These are phyloP conservation scores for Mycena belliarum DNA, from an alignment of 768 basidiomycete genomes.

Conservation along the genomic window DNA sequence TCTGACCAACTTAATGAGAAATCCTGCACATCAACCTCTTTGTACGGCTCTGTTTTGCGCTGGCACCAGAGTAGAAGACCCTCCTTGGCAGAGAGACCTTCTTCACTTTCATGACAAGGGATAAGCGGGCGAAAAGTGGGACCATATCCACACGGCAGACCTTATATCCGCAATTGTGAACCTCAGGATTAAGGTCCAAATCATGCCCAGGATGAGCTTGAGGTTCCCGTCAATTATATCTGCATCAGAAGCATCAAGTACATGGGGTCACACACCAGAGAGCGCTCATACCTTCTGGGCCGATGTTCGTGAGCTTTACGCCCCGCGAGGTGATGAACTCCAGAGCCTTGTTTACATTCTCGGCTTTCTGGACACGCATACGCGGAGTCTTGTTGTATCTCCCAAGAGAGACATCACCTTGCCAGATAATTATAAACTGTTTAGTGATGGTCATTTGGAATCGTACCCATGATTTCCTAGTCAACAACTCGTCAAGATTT, in stretches of 20 bases:
- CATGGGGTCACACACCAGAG: not conserved
- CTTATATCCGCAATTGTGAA: slow-evolving; percentile 99
- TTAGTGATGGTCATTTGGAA: not conserved
- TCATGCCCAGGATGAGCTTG: slow-evolving; percentile 98
- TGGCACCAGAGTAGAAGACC: slow-evolving; percentile 98
- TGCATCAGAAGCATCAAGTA: slow-evolving; percentile 30
- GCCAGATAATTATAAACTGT: not conserved
- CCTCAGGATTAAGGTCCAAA: slow-evolving; percentile 96
- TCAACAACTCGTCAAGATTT: not conserved
- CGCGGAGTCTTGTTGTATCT: slow-evolving; percentile 87
- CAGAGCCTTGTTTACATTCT: slow-evolving; percentile 96
- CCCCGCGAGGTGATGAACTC: slow-evolving; percentile 94
- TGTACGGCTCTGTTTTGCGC: slow-evolving; percentile 89
- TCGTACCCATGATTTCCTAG: slow-evolving; percentile 94
- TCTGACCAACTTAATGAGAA: slow-evolving; percentile 94
- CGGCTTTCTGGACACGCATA: slow-evolving; percentile 95
- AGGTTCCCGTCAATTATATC: slow-evolving; percentile 99
- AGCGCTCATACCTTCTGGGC: slow-evolving; percentile 74
- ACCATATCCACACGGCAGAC: slow-evolving; percentile 44
- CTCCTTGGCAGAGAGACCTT: slow-evolving; percentile 98
- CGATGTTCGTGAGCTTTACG: slow-evolving; percentile 96
- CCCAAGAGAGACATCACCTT: slow-evolving; percentile 91
- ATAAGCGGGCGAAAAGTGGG: slow-evolving; percentile 12
- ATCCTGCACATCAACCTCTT: slow-evolving; percentile 90
- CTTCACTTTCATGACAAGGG: slow-evolving; percentile 62